phyloP scores from a whole-genome alignment of 805 yeast genomes.

The Candida dajiaensis region DNA sequence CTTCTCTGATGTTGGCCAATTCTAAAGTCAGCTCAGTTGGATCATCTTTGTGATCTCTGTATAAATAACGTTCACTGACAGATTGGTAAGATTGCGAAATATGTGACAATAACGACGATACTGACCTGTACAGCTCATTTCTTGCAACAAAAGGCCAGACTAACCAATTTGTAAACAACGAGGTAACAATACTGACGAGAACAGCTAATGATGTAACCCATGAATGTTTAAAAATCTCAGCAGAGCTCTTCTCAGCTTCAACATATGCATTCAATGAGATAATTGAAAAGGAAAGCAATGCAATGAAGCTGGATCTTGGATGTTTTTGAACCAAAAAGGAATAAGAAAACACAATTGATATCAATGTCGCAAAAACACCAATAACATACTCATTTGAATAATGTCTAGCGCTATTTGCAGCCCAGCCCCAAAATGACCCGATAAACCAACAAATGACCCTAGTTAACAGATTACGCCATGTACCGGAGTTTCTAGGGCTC shows the following conservation, averaged over 20 bases:
- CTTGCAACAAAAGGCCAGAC: conserved; percentile 45
- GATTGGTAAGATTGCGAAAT: conserved; percentile 41
- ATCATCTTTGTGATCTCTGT: conserved; percentile 40
- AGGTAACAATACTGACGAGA: conserved; percentile 31
- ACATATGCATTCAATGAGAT: conserved; percentile 28
- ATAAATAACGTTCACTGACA: conserved; percentile 42
- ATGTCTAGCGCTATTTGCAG: conserved; percentile 34
- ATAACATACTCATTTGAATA: conserved; percentile 34
- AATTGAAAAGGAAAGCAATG: conserved; percentile 34
- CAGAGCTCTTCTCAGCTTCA: conserved; percentile 13
- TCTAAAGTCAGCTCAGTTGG: conserved; percentile 40
- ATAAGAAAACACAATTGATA: conserved; percentile 28
- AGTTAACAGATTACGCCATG: conserved; percentile 28
- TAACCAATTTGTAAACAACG: conserved; percentile 37
- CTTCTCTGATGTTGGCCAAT: conserved; percentile 41
- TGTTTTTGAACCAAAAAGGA: conserved; percentile 31
- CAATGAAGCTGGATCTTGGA: conserved; percentile 38
- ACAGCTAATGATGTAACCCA: conserved; percentile 37
- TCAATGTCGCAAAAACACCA: conserved; percentile 33
- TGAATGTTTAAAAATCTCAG: conserved; percentile 29
- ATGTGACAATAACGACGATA: conserved; percentile 34
- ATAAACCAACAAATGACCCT: conserved; percentile 30
- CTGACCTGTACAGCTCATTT: conserved; percentile 33
- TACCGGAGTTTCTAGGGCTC: conserved; percentile 36
- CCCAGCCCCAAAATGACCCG: conserved; percentile 46